Evolutionary conservation across 257 asterid genomes (phyloP).

Genomic region (Lycium barbarum): DNA sequence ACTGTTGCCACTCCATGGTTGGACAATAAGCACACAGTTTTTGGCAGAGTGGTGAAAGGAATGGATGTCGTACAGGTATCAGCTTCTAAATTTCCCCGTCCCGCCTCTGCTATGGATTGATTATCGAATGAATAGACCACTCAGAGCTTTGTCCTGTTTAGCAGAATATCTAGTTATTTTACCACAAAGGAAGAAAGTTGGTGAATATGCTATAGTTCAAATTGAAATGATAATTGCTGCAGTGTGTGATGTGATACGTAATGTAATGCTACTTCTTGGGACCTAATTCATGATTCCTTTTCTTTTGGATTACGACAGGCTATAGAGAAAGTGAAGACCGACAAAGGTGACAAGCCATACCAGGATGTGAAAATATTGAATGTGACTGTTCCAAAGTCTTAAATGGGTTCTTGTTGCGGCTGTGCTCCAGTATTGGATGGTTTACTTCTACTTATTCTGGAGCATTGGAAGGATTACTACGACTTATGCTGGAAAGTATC

Average conservation of each 20-base stretch:
- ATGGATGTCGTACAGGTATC: slow-evolving; percentile 98
- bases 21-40: slow-evolving; percentile 99
- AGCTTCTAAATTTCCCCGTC: not conserved
- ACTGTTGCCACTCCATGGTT: slow-evolving; percentile 99
- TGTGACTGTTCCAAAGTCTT: slow-evolving; percentile 83
- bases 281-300: not conserved
- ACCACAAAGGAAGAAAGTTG: slow-evolving; percentile 2
- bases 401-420: not conserved
- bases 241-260: not conserved
- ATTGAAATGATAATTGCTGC: not conserved
- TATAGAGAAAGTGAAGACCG: slow-evolving; percentile 94
- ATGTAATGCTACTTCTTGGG: not conserved
- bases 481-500: not conserved
- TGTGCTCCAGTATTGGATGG: not conserved
- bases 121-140: not conserved
- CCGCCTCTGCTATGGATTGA: not conserved
- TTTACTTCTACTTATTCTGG: not conserved
- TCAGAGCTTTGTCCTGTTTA: not conserved
- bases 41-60: slow-evolving; percentile 93
- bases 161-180: slow-evolving; percentile 17
- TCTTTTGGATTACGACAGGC: slow-evolving; percentile 52
- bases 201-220: not conserved
- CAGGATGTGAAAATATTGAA: slow-evolving; percentile 94
- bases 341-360: slow-evolving; percentile 84
- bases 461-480: not conserved